phyloP scores from a whole-genome alignment of 2,329 filamentous ascomycete species.

The Calycina herbarum region DNA sequence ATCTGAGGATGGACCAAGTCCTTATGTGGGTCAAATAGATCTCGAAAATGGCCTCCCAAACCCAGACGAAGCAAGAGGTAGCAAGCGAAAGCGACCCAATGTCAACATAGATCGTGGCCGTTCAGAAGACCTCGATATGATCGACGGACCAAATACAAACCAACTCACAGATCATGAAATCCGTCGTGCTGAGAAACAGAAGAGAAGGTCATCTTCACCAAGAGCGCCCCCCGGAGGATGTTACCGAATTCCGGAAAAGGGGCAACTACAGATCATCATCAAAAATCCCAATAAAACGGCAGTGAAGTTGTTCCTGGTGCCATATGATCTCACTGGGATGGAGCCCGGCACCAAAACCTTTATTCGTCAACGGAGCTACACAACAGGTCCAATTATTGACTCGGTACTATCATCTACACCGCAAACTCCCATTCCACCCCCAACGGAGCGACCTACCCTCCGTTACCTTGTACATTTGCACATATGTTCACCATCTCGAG shows the following conservation, averaged over 20 bases:
- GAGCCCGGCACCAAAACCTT: constrained; percentile 93
- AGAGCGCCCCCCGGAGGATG: constrained; percentile 80
- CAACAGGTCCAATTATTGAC: constrained; percentile 80
- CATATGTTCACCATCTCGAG: constrained; percentile 83
- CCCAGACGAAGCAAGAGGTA: constrained; percentile 44
- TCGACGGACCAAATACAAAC: constrained; percentile 23
- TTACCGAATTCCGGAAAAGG: constrained; percentile 91
- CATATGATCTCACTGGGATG: constrained; percentile 92
- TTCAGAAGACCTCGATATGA: constrained; percentile 30
- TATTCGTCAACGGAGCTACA: constrained; percentile 91
- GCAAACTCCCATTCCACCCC: constrained; percentile 39
- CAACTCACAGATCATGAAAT: constrained; percentile 39
- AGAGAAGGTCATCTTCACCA: constrained; percentile 58
- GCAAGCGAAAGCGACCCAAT: constrained; percentile 41
- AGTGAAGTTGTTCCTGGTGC: constrained; percentile 91
- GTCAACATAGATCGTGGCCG: constrained; percentile 22
- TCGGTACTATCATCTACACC: constrained; percentile 30
- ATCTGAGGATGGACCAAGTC: constrained; percentile 83
- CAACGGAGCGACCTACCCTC: constrained; percentile 67
- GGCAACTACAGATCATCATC: constrained; percentile 93
- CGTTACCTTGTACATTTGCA: constrained; percentile 91
- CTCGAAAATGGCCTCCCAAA: constrained; percentile 75
- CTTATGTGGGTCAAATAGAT: constrained; percentile 92
- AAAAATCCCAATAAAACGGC: constrained; percentile 99
- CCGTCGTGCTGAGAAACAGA: constrained; percentile 55